Evolutionary conservation across 1,284 basidiomycete genomes (phyloP).

Genomic region (Somion occarium): DNA sequence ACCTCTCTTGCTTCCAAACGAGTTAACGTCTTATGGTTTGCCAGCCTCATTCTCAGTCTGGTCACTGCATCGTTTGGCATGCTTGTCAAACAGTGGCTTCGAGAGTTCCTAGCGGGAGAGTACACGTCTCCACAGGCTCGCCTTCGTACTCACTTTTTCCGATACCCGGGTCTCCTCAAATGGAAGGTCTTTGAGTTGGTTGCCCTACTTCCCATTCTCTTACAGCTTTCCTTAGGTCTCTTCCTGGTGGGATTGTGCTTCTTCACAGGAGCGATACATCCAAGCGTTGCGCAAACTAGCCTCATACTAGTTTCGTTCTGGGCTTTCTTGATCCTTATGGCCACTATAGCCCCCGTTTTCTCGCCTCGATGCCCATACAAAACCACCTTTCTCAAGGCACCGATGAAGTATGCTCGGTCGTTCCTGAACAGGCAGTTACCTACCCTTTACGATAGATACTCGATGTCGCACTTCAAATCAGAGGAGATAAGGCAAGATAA

Average conservation of each 20-base stretch:
- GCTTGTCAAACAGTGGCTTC: conserved; percentile 6
- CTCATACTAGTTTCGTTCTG: conserved; percentile 2
- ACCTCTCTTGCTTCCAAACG: background rate
- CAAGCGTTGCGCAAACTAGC: background rate
- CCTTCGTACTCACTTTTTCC: conserved; percentile 1
- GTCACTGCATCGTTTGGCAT: conserved; percentile 3
- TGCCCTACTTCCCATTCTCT: conserved; percentile 3
- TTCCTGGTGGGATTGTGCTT: conserved; percentile 6
- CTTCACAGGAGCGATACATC: conserved; percentile 2
- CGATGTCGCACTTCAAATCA: background rate
- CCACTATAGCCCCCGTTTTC: conserved; percentile 2
- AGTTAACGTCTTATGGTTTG: conserved; percentile 8
- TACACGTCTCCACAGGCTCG: background rate
- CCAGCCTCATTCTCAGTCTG: conserved; percentile 5
- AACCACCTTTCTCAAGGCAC: background rate
- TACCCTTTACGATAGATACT: background rate
- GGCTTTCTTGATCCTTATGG: conserved; percentile 1
- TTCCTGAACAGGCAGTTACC: background rate
- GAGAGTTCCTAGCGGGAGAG: conserved; percentile 1
- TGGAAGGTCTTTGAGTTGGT: conserved; percentile 8
- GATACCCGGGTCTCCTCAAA: background rate
- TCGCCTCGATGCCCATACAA: conserved; percentile 7
- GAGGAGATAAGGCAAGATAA: background rate
- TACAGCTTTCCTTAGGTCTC: conserved; percentile 5
- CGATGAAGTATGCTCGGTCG: background rate